Evolutionary conservation across 208 protist genomes (phyloP).

Genomic region (Phytomonas francai): DNA sequence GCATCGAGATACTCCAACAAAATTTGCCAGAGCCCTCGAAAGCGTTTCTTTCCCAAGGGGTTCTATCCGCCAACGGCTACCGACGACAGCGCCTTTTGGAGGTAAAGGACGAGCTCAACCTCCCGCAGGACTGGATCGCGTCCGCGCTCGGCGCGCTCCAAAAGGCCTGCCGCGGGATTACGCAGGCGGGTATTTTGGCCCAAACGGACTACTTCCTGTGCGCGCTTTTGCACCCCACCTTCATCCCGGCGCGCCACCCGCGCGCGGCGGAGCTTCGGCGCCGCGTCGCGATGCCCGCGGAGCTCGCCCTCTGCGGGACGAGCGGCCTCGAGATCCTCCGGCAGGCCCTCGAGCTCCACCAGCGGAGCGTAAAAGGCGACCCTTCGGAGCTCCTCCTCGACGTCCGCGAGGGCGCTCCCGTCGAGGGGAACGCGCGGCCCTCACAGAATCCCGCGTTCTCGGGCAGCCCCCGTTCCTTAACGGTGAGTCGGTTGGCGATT

Average conservation of each 20-base stretch:
- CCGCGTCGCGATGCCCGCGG: slow-evolving; percentile 60
- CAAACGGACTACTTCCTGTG: slow-evolving; percentile 59
- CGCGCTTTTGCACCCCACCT: slow-evolving; percentile 71
- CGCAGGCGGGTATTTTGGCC: slow-evolving; percentile 18
- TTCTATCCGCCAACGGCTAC: not conserved
- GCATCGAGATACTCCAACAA: not conserved
- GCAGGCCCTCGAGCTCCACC: not conserved
- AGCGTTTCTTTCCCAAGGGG: not conserved
- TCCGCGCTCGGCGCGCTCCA: slow-evolving; percentile 19
- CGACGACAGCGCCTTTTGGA: not conserved
- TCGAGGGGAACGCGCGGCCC: not conserved
- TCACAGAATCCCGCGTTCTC: not conserved
- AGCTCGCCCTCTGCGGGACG: slow-evolving; percentile 37
- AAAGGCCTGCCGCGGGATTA: slow-evolving; percentile 29
- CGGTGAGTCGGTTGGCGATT: not conserved
- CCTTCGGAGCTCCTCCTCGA: not conserved
- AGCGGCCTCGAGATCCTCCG: slow-evolving; percentile 41
- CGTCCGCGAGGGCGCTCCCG: not conserved
- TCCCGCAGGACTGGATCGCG: slow-evolving; percentile 20
- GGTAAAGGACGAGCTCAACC: slow-evolving; percentile 9
- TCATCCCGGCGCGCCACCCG: slow-evolving; percentile 15
- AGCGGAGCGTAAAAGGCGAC: not conserved
- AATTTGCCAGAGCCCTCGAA: not conserved
- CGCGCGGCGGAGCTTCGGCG: slow-evolving; percentile 17
- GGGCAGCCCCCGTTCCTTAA: slow-evolving; percentile 10